Base-by-base conservation (phyloP, 1,284 basidiomycete species). In the Pisolithus thermaeus region DNA sequence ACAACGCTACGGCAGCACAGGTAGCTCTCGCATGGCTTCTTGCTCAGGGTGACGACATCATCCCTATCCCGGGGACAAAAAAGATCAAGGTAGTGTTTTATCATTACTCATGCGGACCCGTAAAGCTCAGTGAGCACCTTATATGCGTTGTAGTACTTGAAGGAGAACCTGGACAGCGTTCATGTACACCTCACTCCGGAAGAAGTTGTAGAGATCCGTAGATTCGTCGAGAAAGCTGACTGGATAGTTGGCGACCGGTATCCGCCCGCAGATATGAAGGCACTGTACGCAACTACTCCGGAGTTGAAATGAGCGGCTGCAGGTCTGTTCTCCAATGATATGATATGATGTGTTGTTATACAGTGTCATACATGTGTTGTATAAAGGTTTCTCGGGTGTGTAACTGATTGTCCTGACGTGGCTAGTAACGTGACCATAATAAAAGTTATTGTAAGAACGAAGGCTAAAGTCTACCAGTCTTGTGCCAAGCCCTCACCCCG, bases 11-110 rank as follows among this genome's bases (percentile, higher is more conserved):
- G 0, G 55, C 73, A 0, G 70, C 74, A 3, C 78, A 80, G 60
- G 62, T 79, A 7, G 57, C 67, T 0, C 64, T 80, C 3, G 75
- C 78, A 0, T 80, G 78, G 76, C 53, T 76, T 30, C 62, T 72
- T 22, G 65, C 66, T 11, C 72, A 70, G 57, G 70, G 67, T 18
- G 61, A 64, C n/a, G 68, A 70, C 47, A 59, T 75, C 40, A 66
- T 75, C 30, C 64, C 65, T 2, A 67, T 67, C 45, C 66, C 59
- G 1, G 64, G 66, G 3, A 69, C 57, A 7, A 68, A 56, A 38
- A 64, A 59, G 28, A 49, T 68, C 42, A 67, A 64, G 56, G 66
- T 65, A 8, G 1, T 54, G 41, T 4, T 27, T 11, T 7, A 18
- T 35, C 12, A 9, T 27, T 3, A 14, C 35, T 44, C 6, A 3